Evolutionary conservation across 2,329 filamentous ascomycete species (phyloP), one percentile per base, ranked within the genome.

Genomic region (Colletotrichum cordylinicola): DNA sequence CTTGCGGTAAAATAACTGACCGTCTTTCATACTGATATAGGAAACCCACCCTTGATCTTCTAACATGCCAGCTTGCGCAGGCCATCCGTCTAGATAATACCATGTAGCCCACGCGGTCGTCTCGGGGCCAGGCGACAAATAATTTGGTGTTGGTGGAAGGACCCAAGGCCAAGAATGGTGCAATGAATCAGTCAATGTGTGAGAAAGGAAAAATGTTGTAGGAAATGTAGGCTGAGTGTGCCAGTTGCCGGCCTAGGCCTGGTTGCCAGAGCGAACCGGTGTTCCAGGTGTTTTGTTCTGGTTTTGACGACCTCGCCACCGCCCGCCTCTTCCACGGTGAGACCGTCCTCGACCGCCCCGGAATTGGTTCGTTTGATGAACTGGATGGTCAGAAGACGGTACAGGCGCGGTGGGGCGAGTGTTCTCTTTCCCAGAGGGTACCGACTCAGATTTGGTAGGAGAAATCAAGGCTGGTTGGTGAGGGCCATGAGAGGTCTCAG

Each of bases 251-350:
- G 61, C 35, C 61, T 24, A 24, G 24, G 61, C 21, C 24, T 24
- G 37, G 5, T 58, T 21, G 29, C 29, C 24, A 21, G 27, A n/a
- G 24, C 43, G 62, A 7, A 33, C 24, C 18, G 27, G 61, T 9
- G 39, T 16, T 24, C 48, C 27, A 6, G 72, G 24, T 12, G 13
- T 9, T 35, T 55, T 67, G n/a, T 35, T 15, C 4, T 61, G 60
- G 35, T 52, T 62, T 21, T 64, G 64, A 43, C 74, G 64, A 35
- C 74, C 74, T 33, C 74, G 74, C 12, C 64, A 48, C 29, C 74
- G 74, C n/a, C 65, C 48, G 24, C 58, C 35, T 37, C 58, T 58
- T 8, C 72, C 68, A 4, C 72, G 70, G 8, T 72, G 27, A 33
- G 27, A n/a, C 24, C 29, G 61, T 60, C 58, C 70, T 35, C 18